phyloP scores from a whole-genome alignment of 2,329 filamentous ascomycete genomes.

The Trichoderma koningii region DNA sequence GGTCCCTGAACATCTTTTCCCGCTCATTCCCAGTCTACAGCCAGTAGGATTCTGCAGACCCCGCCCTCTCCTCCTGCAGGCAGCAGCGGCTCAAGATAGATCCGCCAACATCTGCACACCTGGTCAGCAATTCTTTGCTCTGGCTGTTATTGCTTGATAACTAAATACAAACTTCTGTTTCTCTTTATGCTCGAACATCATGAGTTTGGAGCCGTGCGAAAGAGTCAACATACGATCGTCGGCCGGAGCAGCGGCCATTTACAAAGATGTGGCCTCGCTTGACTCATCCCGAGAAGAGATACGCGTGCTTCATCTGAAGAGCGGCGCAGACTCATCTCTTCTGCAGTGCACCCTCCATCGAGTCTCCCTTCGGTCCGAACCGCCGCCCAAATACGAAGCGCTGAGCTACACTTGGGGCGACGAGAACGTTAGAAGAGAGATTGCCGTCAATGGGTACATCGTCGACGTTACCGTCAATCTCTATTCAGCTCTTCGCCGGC shows the following conservation, averaged over 20 bases:
- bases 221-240: background rate
- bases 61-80: background rate
- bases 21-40: no score
- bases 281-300: background rate
- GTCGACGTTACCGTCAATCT: slow-evolving; percentile 9
- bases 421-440: background rate
- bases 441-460: background rate
- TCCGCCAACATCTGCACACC: no score
- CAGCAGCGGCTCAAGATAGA: background rate
- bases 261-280: background rate
- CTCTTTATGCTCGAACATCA: background rate
- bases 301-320: slow-evolving; percentile 6
- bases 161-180: no score
- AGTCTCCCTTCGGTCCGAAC: background rate
- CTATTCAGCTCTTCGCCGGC: slow-evolving; percentile 1
- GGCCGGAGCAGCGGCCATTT: background rate
- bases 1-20: no score
- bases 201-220: background rate
- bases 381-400: background rate
- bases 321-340: background rate
- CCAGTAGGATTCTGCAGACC: background rate
- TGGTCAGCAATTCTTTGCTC: no score
- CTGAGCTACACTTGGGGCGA: background rate
- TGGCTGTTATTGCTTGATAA: background rate
- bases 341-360: slow-evolving; percentile 2